Base-by-base conservation (phyloP, 2,329 filamentous ascomycete genomes). In the Penicillium sp. region DNA sequence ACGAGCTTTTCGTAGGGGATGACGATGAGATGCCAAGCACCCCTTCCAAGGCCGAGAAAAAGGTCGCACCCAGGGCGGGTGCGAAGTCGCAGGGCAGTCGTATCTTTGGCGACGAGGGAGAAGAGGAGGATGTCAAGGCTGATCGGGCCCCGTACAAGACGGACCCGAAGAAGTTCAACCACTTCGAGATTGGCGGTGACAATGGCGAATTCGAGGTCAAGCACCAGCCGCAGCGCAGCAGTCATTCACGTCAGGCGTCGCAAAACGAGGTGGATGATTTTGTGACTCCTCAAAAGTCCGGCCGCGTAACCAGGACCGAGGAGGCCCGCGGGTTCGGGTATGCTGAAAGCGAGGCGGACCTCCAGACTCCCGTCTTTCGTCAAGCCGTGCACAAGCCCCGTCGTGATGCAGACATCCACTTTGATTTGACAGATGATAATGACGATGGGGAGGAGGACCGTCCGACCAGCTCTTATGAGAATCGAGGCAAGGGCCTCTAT, bases 221-320 rank as follows among this genome's bases (percentile, higher is more conserved):
- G 50, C 39, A 52, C 8, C 50, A 48, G 46, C 51, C 59, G 46
- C 56, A 54, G 3, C 66, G 63, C 12, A 57, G 61, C 13, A 62
- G 62, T 40, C 56, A 63, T 39, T 56, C 58, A 62, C 75, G 76
- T 46, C 84, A 88, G 64, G 74, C 77, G 50, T 83, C 83, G 54
- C 84, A 88, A 53, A 96, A 91, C 90, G 82, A 83, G 42, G 97
- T 97, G 68, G 82, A 88, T 52, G 90, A 95, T 70, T 95, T 95
- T 60, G 74, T 75, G 12, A 95, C 90, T 0, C 91, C 91, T 0
- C 79, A 85, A 55, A 95, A 95, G 76, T 75, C 81, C 41, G 76
- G 79, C 4, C 72, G 76, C 39, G 86, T 85, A 67, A 66, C 79
- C 45, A 79, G 83, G 50, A 73, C 78, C 35, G 81, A 89, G 62